A percentile compares a stretch with the other conserved stretches of the same genome.
Conservation (phyloP, 2,329 filamentous ascomycete species). For the Massarina eburnea region DNA sequence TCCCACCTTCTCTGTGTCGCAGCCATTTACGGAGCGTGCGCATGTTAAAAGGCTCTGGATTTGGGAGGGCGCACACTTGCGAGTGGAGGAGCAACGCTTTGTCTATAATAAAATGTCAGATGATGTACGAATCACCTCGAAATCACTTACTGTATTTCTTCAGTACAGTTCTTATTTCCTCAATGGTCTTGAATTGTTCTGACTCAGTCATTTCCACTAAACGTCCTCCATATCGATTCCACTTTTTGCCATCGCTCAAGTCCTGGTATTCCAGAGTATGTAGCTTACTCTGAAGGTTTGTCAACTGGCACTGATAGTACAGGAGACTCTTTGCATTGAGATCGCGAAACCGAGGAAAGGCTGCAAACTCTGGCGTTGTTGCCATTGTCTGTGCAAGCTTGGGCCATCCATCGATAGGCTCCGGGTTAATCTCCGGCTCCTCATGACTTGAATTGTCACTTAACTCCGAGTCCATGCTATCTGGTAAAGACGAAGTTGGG, state of each 20-base stretch:
- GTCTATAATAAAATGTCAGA: conserved; percentile 1
- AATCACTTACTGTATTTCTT: conserved; percentile 14
- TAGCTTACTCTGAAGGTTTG: conserved; percentile 3
- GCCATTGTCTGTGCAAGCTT: conserved; percentile 11
- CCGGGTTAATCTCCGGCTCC: neutral
- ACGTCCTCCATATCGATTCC: conserved; percentile 1
- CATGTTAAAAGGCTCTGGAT: conserved; percentile 13
- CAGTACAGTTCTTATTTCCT: conserved; percentile 7
- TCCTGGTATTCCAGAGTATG: conserved; percentile 6
- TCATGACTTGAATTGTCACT: no score
- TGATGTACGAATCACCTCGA: neutral
- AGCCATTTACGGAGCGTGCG: conserved; percentile 11
- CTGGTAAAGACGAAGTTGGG: no score
- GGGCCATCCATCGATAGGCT: conserved; percentile 9
- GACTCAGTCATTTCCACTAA: conserved; percentile 3
- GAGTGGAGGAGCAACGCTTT: conserved; percentile 10
- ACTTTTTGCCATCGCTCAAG: neutral
- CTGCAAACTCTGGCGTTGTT: conserved; percentile 8
- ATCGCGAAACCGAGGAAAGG: conserved; percentile 10
- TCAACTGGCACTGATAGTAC: conserved; percentile 13
- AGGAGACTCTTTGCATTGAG: conserved; percentile 14
- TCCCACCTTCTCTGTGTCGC: neutral
- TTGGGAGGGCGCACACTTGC: conserved; percentile 10
- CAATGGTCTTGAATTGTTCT: conserved; percentile 10
- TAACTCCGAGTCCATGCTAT: no score